These are phyloP conservation scores for Septoria petroselini DNA, from an alignment of 2,329 filamentous ascomycete species.

Conservation along the genomic window DNA sequence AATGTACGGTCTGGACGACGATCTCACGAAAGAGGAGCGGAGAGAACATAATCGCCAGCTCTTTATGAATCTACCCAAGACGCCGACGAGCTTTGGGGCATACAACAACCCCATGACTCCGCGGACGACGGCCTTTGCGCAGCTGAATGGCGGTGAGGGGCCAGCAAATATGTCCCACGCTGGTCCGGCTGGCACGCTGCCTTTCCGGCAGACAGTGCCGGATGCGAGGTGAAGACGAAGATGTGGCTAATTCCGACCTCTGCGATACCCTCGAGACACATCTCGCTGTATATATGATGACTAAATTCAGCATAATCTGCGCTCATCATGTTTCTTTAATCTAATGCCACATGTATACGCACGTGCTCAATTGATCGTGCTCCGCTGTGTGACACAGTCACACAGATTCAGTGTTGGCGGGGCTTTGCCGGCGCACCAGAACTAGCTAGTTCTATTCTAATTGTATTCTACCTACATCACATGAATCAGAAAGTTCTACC, in stretches of 20 bases:
- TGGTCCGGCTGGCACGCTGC: slow-evolving; percentile 25
- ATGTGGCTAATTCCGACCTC: neutral
- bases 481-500: too few species aligned
- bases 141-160: slow-evolving; percentile 42
- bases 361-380: neutral
- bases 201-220: slow-evolving; percentile 29
- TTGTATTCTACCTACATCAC: too few species aligned
- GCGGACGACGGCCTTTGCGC: slow-evolving; percentile 66
- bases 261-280: slow-evolving; percentile 13
- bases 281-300: slow-evolving; percentile 12
- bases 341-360: too few species aligned
- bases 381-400: too few species aligned
- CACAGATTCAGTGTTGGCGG: too few species aligned
- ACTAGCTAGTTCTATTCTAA: too few species aligned
- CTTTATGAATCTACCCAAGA: slow-evolving; percentile 41
- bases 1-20: slow-evolving; percentile 42
- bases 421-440: too few species aligned
- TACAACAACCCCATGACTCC: slow-evolving; percentile 54
- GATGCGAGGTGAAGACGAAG: slow-evolving; percentile 24
- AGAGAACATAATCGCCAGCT: slow-evolving; percentile 56
- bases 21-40: slow-evolving; percentile 46
- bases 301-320: neutral
- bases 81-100: slow-evolving; percentile 41
- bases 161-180: slow-evolving; percentile 10
- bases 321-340: neutral